Conservation (phyloP, 495 filamentous ascomycete genomes). For the Venustampulla echinocandica region DNA sequence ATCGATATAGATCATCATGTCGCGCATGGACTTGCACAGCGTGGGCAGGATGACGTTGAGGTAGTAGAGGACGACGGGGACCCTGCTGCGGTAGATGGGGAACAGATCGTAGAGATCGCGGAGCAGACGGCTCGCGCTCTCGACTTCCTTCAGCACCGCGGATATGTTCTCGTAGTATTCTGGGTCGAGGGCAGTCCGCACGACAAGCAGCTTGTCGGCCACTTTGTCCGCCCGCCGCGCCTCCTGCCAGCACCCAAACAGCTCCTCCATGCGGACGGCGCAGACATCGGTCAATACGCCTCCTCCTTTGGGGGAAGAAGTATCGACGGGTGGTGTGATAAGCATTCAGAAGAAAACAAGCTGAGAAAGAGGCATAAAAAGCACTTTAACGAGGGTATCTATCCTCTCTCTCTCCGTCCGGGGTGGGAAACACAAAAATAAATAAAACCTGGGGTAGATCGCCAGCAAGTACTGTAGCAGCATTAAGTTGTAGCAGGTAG, state of each 20-base stretch:
- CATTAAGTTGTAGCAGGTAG: not conserved
- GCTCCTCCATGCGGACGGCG: conserved; percentile 20
- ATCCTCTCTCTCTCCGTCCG: too few species aligned
- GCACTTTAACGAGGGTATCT: not conserved
- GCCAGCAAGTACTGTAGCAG: not conserved
- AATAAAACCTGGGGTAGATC: not conserved
- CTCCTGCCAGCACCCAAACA: conserved; percentile 23
- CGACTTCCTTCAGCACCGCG: conserved; percentile 16
- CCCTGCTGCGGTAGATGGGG: conserved; percentile 37
- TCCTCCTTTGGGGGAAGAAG: too few species aligned
- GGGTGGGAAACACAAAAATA: too few species aligned
- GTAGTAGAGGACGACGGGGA: conserved; percentile 40
- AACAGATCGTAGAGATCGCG: conserved; percentile 43
- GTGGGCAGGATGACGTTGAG: conserved; percentile 45
- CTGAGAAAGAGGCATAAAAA: conserved; percentile 1
- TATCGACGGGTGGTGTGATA: conserved; percentile 8
- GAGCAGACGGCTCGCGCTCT: conserved; percentile 33
- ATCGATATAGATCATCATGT: conserved; percentile 42
- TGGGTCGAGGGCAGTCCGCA: conserved; percentile 12
- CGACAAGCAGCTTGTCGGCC: conserved; percentile 10
- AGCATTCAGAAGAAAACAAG: not conserved
- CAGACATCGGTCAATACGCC: conserved; percentile 21
- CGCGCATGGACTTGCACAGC: conserved; percentile 37
- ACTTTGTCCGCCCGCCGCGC: conserved; percentile 20
- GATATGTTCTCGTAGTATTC: conserved; percentile 19